A percentile compares a stretch with the other conserved stretches of the same genome.
phyloP scores from a whole-genome alignment of 192 early-diverging fungal species.

The Umbelopsis vinacea region DNA sequence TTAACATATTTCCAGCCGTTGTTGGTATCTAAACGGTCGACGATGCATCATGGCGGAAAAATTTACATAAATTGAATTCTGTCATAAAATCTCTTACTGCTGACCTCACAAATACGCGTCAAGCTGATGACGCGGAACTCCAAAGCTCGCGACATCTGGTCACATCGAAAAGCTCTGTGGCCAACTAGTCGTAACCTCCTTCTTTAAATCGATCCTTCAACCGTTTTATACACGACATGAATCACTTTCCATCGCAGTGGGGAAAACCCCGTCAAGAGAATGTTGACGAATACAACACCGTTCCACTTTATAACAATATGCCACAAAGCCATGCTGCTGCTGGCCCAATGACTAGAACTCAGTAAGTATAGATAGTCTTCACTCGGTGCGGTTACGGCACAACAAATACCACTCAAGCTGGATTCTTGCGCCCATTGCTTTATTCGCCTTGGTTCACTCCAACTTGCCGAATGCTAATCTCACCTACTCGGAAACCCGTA shows the following conservation, averaged over 20 bases:
- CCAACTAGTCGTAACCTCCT: not conserved
- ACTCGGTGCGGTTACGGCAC: too few species aligned
- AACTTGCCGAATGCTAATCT: not conserved
- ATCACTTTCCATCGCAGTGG: slow-evolving; percentile 80
- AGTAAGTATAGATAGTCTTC: slow-evolving; percentile 52
- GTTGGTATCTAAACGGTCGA: too few species aligned
- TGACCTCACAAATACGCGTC: slow-evolving; percentile 6
- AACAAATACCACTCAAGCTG: too few species aligned
- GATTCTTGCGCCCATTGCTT: not conserved
- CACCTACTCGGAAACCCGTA: not conserved
- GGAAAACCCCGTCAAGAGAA: slow-evolving; percentile 71
- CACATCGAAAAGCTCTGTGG: not conserved
- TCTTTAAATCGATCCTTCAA: not conserved
- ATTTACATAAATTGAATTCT: not conserved
- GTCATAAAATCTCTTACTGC: not conserved
- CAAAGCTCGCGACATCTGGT: slow-evolving; percentile 1
- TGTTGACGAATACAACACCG: slow-evolving; percentile 57
- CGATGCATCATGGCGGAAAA: too few species aligned
- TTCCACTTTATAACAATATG: slow-evolving; percentile 54
- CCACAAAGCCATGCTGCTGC: slow-evolving; percentile 52
- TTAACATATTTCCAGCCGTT: too few species aligned
- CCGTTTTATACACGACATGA: slow-evolving; percentile 50
- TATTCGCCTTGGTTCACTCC: not conserved
- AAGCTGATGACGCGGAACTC: slow-evolving; percentile 10
- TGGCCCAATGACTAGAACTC: slow-evolving; percentile 59